Base-by-base conservation (phyloP, 1,284 basidiomycete species). In the Fomitopsis pinicola region DNA sequence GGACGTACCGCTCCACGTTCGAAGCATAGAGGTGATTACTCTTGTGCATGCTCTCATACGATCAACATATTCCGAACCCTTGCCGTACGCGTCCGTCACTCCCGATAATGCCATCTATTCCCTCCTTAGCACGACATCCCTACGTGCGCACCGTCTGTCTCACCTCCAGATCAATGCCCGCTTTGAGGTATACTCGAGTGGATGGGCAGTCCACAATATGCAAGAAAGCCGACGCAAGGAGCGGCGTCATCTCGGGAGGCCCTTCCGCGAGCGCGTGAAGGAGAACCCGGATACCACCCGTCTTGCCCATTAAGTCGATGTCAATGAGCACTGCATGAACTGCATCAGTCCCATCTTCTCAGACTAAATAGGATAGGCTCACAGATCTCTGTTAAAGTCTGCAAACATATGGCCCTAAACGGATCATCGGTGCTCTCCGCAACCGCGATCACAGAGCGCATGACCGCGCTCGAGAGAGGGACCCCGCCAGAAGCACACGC, bases 401-500 rank as follows among this genome's bases (percentile, higher is more conserved):
- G 89, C 44, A 98, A 82, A 61, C 89, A 94, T 55, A 97, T 86
- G 2, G 84, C 81, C 59, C 89, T 83, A 69, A 99, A 90, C 1
- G 92, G 89, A 71, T 99, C 97, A 64, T 99, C 97, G 5, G 85
- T 80, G 62, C 96, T 92, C 72, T 99, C 96, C 0, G 95, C 94
- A 5, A 97, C 85, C n/a, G 95, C 91, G 55, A 98, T 88, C 10
- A 99, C 77, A 2, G 94, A 90, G 38, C 97, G 86, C 76, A 97
- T 86, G 46, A 97, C 81, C 7, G 89, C 82, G 64, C 94, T 90
- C 0, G 90, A 88, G 57, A 91, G 73, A 30, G 87, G 88, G 8
- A 91, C 80, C 10, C 76, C 73, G 14, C 79, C 80, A 2, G 78
- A 76, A 46, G 76, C 77, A 35, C 52, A 30, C 14, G 52, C 33